Conservation (phyloP, 768 basidiomycete genomes). For the Suillus sp. region DNA sequence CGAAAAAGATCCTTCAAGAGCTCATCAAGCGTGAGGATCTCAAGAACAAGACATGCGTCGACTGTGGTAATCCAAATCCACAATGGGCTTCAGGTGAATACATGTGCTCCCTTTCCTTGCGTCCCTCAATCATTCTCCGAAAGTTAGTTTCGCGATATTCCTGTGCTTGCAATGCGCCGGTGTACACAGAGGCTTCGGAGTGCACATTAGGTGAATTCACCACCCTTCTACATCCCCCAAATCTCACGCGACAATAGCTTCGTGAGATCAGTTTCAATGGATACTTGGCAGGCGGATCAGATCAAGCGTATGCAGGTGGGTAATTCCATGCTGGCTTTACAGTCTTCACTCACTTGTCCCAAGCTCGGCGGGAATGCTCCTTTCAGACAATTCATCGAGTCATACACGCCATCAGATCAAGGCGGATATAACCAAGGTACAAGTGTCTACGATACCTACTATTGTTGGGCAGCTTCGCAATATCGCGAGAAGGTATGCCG, state of each 20-base stretch:
- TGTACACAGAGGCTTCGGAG: slow-evolving; percentile 86
- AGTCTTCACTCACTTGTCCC: slow-evolving; percentile 16
- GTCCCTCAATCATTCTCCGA: slow-evolving; percentile 5
- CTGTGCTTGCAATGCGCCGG: slow-evolving; percentile 91
- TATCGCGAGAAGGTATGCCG: slow-evolving; percentile 84
- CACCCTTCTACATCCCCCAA: slow-evolving; percentile 2
- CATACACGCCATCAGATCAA: slow-evolving; percentile 64
- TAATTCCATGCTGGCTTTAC: slow-evolving; percentile 14
- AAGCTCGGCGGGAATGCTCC: slow-evolving; percentile 88
- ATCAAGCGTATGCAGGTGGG: slow-evolving; percentile 85
- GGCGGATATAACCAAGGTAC: slow-evolving; percentile 69
- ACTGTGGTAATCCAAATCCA: slow-evolving; percentile 88
- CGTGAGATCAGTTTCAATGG: slow-evolving; percentile 94
- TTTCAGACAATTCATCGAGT: slow-evolving; percentile 76
- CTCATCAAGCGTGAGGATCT: slow-evolving; percentile 73
- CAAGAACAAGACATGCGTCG: slow-evolving; percentile 76
- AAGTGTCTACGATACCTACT: slow-evolving; percentile 77
- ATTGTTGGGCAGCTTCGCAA: slow-evolving; percentile 92
- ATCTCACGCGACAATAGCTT: slow-evolving; percentile 53
- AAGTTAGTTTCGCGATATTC: slow-evolving; percentile 78
- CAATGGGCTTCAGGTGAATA: slow-evolving; percentile 87
- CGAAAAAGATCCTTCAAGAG: slow-evolving; percentile 72
- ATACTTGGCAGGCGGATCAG: slow-evolving; percentile 93
- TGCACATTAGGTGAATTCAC: slow-evolving; percentile 73
- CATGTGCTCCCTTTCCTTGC: background rate